These are phyloP conservation scores for Petunia secreta DNA, from an alignment of 257 asterid genomes.

Conservation along the genomic window DNA sequence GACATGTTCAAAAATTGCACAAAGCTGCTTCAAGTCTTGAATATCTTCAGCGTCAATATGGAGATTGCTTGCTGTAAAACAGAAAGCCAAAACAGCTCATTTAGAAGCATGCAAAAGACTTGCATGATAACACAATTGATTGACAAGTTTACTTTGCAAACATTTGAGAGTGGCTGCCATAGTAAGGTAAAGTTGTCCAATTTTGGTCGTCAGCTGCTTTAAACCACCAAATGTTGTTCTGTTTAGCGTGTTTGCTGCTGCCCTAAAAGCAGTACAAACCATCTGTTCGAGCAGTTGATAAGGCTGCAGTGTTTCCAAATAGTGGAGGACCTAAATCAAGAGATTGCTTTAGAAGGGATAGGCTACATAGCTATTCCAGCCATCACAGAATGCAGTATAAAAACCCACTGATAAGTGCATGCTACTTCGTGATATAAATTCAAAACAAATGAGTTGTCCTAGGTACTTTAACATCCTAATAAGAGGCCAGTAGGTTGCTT, in stretches of 20 bases:
- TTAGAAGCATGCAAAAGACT: neutral
- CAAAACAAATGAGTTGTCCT: too few species aligned
- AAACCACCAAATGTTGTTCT: conserved; percentile 67
- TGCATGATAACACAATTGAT: neutral
- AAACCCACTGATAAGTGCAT: too few species aligned
- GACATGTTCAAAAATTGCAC: conserved; percentile 65
- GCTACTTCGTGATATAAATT: too few species aligned
- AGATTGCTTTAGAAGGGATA: neutral
- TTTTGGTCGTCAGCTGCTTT: conserved; percentile 67
- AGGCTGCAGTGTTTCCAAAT: conserved; percentile 31
- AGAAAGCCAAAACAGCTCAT: conserved; percentile 9
- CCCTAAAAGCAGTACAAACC: conserved; percentile 86
- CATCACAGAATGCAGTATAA: too few species aligned
- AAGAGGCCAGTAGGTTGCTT: too few species aligned
- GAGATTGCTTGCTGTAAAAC: conserved; percentile 49
- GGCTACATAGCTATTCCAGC: too few species aligned
- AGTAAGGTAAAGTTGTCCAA: conserved; percentile 60
- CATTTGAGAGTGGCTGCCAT: conserved; percentile 65
- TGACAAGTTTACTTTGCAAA: conserved; percentile 53
- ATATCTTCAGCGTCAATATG: conserved; percentile 52
- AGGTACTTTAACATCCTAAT: too few species aligned
- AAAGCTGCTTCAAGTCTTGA: conserved; percentile 70
- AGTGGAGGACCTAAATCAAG: neutral
- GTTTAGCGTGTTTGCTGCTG: conserved; percentile 82
- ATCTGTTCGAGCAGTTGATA: conserved; percentile 79